A percentile compares a stretch with the other conserved stretches of the same genome.
These are phyloP conservation scores for Musa schizocarpa DNA, from an alignment of 176 grass and related monocot genomes.

Conservation along the genomic window DNA sequence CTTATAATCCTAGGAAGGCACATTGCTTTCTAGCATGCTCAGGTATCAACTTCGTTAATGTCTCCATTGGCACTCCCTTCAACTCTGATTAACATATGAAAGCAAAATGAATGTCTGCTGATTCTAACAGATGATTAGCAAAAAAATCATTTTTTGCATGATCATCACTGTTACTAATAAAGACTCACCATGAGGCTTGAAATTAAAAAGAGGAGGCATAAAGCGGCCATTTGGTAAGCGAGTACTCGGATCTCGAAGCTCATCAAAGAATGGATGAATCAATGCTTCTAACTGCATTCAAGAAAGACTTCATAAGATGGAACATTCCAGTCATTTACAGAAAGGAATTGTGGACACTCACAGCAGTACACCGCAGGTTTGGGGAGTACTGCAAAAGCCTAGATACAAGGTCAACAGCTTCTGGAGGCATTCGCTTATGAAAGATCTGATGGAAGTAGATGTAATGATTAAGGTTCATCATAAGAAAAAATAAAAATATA, in stretches of 20 bases:
- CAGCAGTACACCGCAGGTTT: conserved; percentile 68
- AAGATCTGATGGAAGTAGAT: conserved; percentile 45
- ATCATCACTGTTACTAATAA: neutral
- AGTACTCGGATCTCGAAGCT: conserved; percentile 44
- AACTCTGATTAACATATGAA: conserved; percentile 37
- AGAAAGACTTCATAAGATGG: neutral
- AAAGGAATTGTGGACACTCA: conserved; percentile 27
- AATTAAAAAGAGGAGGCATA: conserved; percentile 69
- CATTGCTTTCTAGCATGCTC: conserved; percentile 44
- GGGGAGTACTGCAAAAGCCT: conserved; percentile 81
- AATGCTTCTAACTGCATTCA: conserved; percentile 51
- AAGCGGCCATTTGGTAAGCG: conserved; percentile 59
- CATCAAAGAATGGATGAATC: conserved; percentile 67
- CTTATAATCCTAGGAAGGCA: conserved; percentile 26
- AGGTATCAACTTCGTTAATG: conserved; percentile 51
- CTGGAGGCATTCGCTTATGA: conserved; percentile 76
- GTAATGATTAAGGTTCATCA: conserved; percentile 16
- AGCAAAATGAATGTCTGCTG: conserved; percentile 18
- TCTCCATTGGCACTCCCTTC: conserved; percentile 45
- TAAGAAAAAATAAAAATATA: neutral
- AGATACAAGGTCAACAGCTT: conserved; percentile 82
- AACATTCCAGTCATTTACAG: neutral
- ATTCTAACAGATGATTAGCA: neutral
- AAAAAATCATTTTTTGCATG: neutral
- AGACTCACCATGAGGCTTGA: conserved; percentile 53